Evolutionary conservation across 805 yeast genomes (phyloP).

Genomic region (Monosporozyma yasuniensis): DNA sequence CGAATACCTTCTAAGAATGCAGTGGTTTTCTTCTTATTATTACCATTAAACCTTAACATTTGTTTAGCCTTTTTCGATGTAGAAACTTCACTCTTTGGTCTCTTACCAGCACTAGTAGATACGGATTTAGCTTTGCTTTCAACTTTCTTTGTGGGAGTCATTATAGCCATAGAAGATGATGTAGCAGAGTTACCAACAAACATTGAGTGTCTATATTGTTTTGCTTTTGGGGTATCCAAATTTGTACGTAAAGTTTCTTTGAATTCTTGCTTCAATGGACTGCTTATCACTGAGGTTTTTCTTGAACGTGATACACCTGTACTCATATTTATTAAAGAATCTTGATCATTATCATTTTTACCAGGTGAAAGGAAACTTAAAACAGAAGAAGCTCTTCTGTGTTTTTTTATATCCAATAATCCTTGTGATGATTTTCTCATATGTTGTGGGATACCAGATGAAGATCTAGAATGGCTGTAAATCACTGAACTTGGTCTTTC

Average conservation of each 20-base stretch:
- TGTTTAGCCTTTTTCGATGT: constrained; percentile 11
- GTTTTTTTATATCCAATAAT: constrained; percentile 28
- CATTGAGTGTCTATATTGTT: constrained; percentile 3
- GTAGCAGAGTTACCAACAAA: constrained; percentile 1
- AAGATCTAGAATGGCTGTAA: constrained; percentile 15
- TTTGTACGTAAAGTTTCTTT: neutral
- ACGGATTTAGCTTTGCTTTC: neutral
- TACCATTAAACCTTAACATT: constrained; percentile 22
- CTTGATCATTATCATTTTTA: constrained; percentile 4
- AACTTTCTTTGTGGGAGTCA: neutral
- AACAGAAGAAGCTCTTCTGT: constrained; percentile 54
- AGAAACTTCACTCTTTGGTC: constrained; percentile 3
- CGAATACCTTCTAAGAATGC: constrained; percentile 87
- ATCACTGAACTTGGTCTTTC: constrained; percentile 3
- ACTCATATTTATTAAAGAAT: neutral
- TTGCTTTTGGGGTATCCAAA: constrained; percentile 2
- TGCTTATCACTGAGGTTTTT: constrained; percentile 3
- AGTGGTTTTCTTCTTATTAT: constrained; percentile 55
- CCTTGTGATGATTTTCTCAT: constrained; percentile 3
- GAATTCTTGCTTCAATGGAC: constrained; percentile 4
- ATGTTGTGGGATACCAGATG: constrained; percentile 10
- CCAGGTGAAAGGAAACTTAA: constrained; percentile 39
- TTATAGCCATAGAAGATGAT: neutral
- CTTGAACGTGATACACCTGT: constrained; percentile 5
- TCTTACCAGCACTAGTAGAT: neutral